These are phyloP conservation scores for Pseudogymnoascus verrucosus DNA, from an alignment of 2,329 filamentous ascomycete species.

Conservation along the genomic window DNA sequence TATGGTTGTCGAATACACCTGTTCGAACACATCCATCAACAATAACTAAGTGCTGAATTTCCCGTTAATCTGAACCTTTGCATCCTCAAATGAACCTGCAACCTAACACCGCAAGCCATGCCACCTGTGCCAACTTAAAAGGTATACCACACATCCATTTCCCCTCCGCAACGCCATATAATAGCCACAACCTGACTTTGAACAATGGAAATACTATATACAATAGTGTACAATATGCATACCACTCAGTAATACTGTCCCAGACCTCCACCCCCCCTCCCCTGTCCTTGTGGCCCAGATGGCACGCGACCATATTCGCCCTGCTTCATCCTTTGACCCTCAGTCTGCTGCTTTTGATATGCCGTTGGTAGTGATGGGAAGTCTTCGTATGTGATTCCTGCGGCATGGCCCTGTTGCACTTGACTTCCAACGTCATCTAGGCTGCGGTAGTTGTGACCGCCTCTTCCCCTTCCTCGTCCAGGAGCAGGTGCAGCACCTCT, in stretches of 20 bases:
- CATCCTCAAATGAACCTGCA: neutral
- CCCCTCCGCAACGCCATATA: neutral
- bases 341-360: conserved; percentile 25
- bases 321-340: conserved; percentile 3
- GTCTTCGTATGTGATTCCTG: conserved; percentile 28
- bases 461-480: conserved; percentile 40
- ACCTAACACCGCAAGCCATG: neutral
- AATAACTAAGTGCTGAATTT: neutral
- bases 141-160: neutral
- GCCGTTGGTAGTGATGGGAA: conserved; percentile 28
- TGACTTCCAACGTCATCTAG: conserved; percentile 52
- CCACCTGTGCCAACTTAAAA: neutral
- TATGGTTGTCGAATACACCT: neutral
- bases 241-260: conserved; percentile 2
- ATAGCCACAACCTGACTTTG: neutral
- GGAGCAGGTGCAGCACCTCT: conserved; percentile 23
- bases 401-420: conserved; percentile 21
- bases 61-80: neutral
- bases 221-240: neutral
- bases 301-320: conserved; percentile 2
- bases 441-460: conserved; percentile 52
- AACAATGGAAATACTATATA: neutral
- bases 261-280: neutral
- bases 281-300: neutral
- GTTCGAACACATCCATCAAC: neutral